Evolutionary conservation across 345 rosid species (phyloP).

Genomic region (Clausena lansium): DNA sequence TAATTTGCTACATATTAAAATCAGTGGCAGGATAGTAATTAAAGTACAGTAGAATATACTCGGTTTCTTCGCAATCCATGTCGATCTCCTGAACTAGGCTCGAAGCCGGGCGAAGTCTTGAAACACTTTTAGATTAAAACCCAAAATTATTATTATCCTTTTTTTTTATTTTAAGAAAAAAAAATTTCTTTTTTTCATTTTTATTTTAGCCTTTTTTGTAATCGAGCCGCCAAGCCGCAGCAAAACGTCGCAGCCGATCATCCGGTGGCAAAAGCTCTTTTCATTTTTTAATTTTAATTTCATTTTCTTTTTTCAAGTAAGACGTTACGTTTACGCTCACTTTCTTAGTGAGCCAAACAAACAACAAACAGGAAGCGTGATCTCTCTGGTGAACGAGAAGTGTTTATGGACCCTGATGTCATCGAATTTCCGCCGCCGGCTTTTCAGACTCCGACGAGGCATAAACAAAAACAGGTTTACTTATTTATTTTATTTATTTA

Average conservation of each 20-base stretch:
- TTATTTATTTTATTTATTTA: slow-evolving; percentile 4
- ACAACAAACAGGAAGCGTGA: slow-evolving; percentile 42
- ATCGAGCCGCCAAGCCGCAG: background rate
- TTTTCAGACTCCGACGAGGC: slow-evolving; percentile 32
- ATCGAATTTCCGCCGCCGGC: slow-evolving; percentile 60
- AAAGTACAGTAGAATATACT: background rate
- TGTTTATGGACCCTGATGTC: slow-evolving; percentile 60
- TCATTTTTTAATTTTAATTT: background rate
- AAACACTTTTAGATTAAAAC: background rate
- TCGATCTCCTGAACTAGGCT: slow-evolving; percentile 20
- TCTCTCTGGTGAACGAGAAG: slow-evolving; percentile 14
- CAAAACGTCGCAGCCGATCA: slow-evolving; percentile 9
- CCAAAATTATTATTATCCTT: background rate
- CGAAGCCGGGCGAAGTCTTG: slow-evolving; percentile 6
- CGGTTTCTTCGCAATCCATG: slow-evolving; percentile 2
- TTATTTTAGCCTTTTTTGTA: background rate
- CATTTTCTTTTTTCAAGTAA: background rate
- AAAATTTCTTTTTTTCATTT: background rate
- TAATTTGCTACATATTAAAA: background rate
- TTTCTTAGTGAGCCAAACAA: slow-evolving; percentile 29
- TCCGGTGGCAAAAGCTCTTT: slow-evolving; percentile 22
- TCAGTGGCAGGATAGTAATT: background rate
- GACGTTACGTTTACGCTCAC: background rate
- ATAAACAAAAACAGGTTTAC: slow-evolving; percentile 48
- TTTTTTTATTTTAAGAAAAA: too few relatives aligned